Conservation (phyloP, 208 protist species). For the Wallacemonas sp. region DNA sequence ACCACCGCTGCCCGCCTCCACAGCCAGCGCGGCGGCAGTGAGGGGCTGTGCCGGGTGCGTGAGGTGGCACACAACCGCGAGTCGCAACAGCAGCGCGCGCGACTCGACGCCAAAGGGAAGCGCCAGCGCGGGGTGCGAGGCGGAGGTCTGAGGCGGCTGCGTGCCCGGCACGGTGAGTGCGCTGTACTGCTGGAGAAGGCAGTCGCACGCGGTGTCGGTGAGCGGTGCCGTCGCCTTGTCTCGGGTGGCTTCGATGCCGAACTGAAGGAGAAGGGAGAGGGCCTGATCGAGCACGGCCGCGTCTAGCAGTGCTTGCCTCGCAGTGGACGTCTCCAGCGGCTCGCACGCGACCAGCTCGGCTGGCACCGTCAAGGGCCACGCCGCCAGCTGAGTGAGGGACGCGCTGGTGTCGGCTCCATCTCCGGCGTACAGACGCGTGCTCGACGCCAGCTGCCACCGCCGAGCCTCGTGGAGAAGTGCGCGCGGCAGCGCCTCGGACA, state of each 20-base stretch:
- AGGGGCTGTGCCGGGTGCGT: not conserved
- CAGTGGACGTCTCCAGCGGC: not conserved
- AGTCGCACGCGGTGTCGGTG: too few relatives aligned
- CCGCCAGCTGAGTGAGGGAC: not conserved
- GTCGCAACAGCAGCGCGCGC: conserved; percentile 7
- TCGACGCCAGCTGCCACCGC: not conserved
- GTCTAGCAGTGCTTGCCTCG: not conserved
- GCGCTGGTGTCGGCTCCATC: not conserved
- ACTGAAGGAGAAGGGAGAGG: not conserved
- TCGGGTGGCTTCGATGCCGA: too few relatives aligned
- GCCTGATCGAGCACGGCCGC: not conserved
- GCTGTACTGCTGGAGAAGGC: not conserved
- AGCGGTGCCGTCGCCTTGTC: too few relatives aligned
- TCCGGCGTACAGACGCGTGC: not conserved
- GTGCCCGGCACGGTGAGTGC: too few relatives aligned
- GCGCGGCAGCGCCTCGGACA: not conserved
- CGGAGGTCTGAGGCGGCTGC: too few relatives aligned
- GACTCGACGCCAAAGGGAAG: conserved; percentile 9
- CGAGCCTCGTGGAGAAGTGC: not conserved
- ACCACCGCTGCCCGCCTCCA: not conserved
- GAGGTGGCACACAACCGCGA: not conserved
- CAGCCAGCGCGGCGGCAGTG: not conserved
- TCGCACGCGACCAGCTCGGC: conserved; percentile 3
- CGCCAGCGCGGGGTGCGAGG: not conserved
- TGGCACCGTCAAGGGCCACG: conserved; percentile 4